Evolutionary conservation across 202 grass and related monocot species (phyloP).

Genomic region (Zizania palustris): DNA sequence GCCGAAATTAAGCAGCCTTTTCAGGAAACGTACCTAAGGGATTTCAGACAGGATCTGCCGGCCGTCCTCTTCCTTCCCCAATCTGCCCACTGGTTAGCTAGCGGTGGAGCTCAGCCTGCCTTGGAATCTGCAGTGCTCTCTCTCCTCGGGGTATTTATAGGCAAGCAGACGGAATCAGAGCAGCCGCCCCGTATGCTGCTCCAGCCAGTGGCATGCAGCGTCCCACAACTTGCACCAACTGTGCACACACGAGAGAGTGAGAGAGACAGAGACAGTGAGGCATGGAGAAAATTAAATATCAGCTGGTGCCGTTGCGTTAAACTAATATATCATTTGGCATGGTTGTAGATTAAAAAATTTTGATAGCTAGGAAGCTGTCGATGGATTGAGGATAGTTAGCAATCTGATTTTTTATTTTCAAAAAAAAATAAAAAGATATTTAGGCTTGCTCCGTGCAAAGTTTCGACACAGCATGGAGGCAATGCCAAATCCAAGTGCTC

Average conservation of each 20-base stretch:
- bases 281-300: no score
- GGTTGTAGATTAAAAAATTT: no score
- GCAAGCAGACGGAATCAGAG: conserved; percentile 52
- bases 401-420: no score
- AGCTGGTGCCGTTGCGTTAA: no score
- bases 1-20: conserved; percentile 3
- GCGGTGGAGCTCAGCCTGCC: not conserved
- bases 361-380: no score
- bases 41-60: conserved; percentile 20
- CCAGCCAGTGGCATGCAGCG: not conserved
- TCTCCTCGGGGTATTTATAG: conserved; percentile 49
- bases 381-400: no score
- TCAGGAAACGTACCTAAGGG: conserved; percentile 36
- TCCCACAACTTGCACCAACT: conserved; percentile 34
- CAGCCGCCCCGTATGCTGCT: not conserved
- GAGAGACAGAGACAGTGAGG: no score
- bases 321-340: no score
- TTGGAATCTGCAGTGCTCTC: conserved; percentile 44
- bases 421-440: no score
- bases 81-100: not conserved
- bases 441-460: no score
- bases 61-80: not conserved
- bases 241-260: not conserved
- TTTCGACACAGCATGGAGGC: no score
- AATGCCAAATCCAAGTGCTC: no score